Base-by-base conservation (phyloP, 73 alveolate genomes). In the Paramecium tetraurelia region DNA sequence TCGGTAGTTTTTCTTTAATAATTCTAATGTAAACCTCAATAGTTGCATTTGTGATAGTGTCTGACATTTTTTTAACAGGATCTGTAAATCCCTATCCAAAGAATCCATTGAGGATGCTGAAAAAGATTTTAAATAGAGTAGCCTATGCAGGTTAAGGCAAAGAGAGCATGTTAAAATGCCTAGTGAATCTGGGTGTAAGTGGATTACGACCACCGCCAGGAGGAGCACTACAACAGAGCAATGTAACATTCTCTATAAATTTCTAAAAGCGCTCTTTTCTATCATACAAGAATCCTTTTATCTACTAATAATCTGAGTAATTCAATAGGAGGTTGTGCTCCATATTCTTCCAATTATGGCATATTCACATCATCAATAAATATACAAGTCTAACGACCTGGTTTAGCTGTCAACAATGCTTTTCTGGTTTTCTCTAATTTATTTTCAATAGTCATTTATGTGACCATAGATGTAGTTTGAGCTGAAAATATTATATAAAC, bases 271-370 rank as follows among this genome's bases (percentile, higher is more conserved):
- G 96, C 92, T 98, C 98, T 84, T 95, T 95, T 90, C 99, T 95
- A 90, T 99, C 99, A 93, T 97, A 99, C 93, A 98, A 95, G 58
- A 99, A 99, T 63, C 98, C 97, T 93, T 92, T 96, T n/a, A 86
- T 99, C 99, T 77, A 97, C 96, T 92, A 96, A 96, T 80, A 96
- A 96, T 93, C 99, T 98, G 43, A 99, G 96, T 59, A 99, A 95
- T 95, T 99, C 99, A 57, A 99, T 99, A 20, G 99, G 99, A n/a
- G 99, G 99, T 95, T 99, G 98, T 0, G 99, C 99, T 18, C 99
- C 99, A 96, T 98, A 98, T 85, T 96, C 96, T 94, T 98, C 99
- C 48, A 98, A 99, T 48, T 97, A 95, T 2, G 99, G 99, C 99
- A 98, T 98, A 96, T 98, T 98, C 11, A 98, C 97, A 95, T 98